These are phyloP conservation scores for Paracamarosporium sp. DNA, from an alignment of 2,329 filamentous ascomycete species.

Conservation along the genomic window DNA sequence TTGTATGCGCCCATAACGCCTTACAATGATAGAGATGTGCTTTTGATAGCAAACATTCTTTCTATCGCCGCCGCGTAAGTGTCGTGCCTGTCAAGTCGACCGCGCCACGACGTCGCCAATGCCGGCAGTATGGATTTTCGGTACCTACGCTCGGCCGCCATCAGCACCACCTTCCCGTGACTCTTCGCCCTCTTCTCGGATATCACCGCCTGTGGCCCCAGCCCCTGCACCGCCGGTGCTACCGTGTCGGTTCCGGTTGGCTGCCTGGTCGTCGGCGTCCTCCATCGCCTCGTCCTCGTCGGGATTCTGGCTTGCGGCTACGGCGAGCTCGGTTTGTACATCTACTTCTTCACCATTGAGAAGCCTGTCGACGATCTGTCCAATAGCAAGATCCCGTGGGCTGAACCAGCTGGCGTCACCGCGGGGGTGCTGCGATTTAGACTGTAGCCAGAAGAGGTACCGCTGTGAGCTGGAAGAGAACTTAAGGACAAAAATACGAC, in stretches of 20 bases:
- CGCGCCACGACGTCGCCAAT: constrained; percentile 44
- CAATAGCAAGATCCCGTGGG: constrained; percentile 83
- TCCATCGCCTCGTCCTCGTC: constrained; percentile 73
- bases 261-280: constrained; percentile 57
- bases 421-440: constrained; percentile 76
- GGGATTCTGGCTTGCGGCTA: constrained; percentile 62
- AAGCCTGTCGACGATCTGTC: constrained; percentile 82
- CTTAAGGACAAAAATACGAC: constrained; percentile 90
- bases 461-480: constrained; percentile 91
- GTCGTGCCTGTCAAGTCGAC: constrained; percentile 32
- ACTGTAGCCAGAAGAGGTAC: constrained; percentile 96
- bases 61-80: constrained; percentile 23
- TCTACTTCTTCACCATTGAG: constrained; percentile 90
- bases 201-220: constrained; percentile 87
- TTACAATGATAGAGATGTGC: constrained; percentile 28
- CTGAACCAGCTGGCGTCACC: constrained; percentile 81
- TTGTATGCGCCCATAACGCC: constrained; percentile 40
- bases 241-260: constrained; percentile 40
- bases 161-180: constrained; percentile 93
- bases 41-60: constrained; percentile 22
- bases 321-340: constrained; percentile 71
- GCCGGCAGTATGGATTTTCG: constrained; percentile 28
- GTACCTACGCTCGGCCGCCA: constrained; percentile 99
- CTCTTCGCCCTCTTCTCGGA: constrained; percentile 86
- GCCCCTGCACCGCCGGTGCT: constrained; percentile 80